These are phyloP conservation scores for Mycena sanguinolenta DNA, from an alignment of 768 basidiomycete species.

Conservation along the genomic window DNA sequence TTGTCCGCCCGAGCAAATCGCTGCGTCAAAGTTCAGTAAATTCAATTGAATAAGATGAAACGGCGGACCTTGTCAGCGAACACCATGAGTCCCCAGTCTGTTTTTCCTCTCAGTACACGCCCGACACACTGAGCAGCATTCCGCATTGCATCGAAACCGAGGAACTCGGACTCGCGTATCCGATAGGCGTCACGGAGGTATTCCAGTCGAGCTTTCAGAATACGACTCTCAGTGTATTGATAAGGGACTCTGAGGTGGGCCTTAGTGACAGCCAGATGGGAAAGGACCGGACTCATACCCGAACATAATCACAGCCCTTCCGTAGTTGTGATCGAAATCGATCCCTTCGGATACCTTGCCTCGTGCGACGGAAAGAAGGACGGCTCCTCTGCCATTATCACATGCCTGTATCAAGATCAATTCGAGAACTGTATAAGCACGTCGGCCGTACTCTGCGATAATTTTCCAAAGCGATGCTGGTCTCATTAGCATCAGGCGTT, in stretches of 20 bases:
- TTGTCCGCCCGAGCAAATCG: conserved; percentile 94
- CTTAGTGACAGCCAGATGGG: background rate
- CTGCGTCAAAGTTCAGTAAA: conserved; percentile 54
- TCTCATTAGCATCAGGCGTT: conserved; percentile 99
- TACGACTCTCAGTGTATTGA: conserved; percentile 98
- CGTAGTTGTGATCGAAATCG: conserved; percentile 99
- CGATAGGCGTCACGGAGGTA: conserved; percentile 98
- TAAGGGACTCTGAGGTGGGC: conserved; percentile 81
- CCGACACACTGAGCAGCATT: conserved; percentile 99
- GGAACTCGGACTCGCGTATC: conserved; percentile 97
- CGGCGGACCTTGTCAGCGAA: conserved; percentile 95
- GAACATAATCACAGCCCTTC: conserved; percentile 99
- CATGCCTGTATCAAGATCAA: conserved; percentile 76
- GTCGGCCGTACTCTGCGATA: conserved; percentile 81
- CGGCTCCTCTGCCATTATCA: conserved; percentile 97
- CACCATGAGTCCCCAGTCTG: conserved; percentile 99
- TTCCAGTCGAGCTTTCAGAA: conserved; percentile 95
- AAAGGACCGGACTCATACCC: conserved; percentile 66
- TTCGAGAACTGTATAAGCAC: conserved; percentile 1
- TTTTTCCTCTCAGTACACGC: conserved; percentile 96
- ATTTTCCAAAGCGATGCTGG: conserved; percentile 97
- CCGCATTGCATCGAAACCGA: conserved; percentile 99
- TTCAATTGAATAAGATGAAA: background rate
- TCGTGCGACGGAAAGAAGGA: conserved; percentile 95
- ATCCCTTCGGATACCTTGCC: conserved; percentile 99